A percentile compares a stretch with the other conserved stretches of the same genome.
These are phyloP conservation scores for Triticum monococcum DNA, from an alignment of 176 grass and related monocot genomes.

Conservation along the genomic window DNA sequence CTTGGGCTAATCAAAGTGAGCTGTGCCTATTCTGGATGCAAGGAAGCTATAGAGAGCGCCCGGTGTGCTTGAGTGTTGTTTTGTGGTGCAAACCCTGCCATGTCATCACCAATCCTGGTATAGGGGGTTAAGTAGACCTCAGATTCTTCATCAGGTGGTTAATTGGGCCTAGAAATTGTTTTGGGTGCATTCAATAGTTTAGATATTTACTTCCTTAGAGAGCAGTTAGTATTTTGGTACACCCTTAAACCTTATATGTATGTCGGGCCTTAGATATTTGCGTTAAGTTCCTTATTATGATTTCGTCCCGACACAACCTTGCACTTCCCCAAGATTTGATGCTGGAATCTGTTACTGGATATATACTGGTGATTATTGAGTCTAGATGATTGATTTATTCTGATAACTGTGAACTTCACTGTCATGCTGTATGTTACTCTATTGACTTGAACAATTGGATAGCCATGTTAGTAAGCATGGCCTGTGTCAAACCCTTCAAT, in stretches of 20 bases:
- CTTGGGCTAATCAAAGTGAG: not conserved
- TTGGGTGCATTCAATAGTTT: no score
- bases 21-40: not conserved
- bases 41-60: not conserved
- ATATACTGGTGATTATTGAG: not conserved
- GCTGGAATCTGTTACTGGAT: not conserved
- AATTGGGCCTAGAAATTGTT: not conserved
- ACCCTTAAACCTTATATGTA: not conserved
- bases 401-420: not conserved
- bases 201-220: no score
- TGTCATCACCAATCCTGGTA: not conserved
- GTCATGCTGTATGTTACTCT: not conserved
- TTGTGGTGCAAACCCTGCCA: not conserved
- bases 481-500: not conserved
- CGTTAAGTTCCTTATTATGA: not conserved
- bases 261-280: not conserved
- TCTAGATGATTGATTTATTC: slow-evolving; percentile 1
- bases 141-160: not conserved
- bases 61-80: not conserved
- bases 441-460: not conserved
- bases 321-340: not conserved
- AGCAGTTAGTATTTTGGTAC: not conserved
- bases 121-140: not conserved
- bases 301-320: not conserved
- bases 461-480: not conserved